A percentile compares a stretch with the other conserved stretches of the same genome.
Conservation (phyloP, 108 stramenopile genomes). For the Nitzschia inconspicua region DNA sequence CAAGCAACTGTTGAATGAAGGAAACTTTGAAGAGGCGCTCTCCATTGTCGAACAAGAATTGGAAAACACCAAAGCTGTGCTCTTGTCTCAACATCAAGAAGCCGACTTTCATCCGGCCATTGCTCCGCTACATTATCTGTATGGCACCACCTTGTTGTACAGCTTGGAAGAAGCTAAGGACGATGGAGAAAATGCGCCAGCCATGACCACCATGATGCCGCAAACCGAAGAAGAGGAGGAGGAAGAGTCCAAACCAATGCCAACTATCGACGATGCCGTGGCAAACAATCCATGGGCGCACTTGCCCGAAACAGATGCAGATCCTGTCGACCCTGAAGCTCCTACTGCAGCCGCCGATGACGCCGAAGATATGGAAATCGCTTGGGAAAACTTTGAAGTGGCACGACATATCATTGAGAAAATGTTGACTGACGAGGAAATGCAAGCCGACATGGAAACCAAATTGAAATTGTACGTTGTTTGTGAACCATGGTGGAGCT, state of each 20-base stretch:
- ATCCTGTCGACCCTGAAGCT: slow-evolving; percentile 4
- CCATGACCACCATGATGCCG: slow-evolving; percentile 7
- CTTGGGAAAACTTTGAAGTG: slow-evolving; percentile 83
- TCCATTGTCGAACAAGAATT: slow-evolving; percentile 39
- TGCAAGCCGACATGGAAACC: background rate
- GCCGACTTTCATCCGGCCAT: slow-evolving; percentile 53
- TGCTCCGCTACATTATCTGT: slow-evolving; percentile 82
- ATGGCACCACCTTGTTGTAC: slow-evolving; percentile 86
- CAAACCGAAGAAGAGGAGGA: slow-evolving; percentile 6
- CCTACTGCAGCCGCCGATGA: slow-evolving; percentile 20
- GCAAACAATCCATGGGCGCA: slow-evolving; percentile 1
- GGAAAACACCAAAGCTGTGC: background rate
- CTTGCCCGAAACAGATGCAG: slow-evolving; percentile 7
- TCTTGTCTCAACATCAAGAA: slow-evolving; percentile 5
- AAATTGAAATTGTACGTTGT: slow-evolving; percentile 26
- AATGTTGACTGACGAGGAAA: slow-evolving; percentile 4
- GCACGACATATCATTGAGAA: slow-evolving; percentile 60
- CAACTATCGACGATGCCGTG: background rate
- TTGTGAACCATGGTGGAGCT: no score
- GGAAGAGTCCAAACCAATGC: background rate
- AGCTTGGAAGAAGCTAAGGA: slow-evolving; percentile 73
- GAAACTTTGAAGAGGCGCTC: slow-evolving; percentile 58
- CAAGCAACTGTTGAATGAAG: slow-evolving; percentile 43
- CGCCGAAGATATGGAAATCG: slow-evolving; percentile 77
- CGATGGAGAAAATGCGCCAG: slow-evolving; percentile 15